Evolutionary conservation across 768 basidiomycete species (phyloP), one percentile per base, ranked within the genome.

Genomic region (Psilocybe subaeruginosa): DNA sequence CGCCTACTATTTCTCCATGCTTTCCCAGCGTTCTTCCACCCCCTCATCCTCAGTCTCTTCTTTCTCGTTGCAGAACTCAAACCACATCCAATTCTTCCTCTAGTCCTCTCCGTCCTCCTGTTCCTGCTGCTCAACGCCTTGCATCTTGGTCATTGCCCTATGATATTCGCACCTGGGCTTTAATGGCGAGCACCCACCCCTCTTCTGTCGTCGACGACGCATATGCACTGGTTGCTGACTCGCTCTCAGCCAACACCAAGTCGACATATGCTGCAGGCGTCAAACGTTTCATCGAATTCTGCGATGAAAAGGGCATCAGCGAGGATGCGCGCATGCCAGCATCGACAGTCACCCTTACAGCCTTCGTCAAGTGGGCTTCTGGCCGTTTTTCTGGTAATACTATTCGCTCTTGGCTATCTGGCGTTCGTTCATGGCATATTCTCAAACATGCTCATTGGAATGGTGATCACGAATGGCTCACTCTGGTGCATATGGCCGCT

Each of bases 401-500:
- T 0, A 66, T 79, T 17, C 66, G 66, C 2, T 66, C 64, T 0
- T 81, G 78, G 79, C 31, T 80, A 1, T 69, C 75, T 0, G 75
- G 76, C 1, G 27, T 81, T 0, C 62, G 72, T 0, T 66, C 66
- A 1, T 82, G 79, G 78, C 79, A 82, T 54, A 35, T 70, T 1
- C 3, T 72, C 11, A 66, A 78, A 33, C 53, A 68, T 3, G 78
- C 78, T 2, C 67, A 66, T 0, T 81, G 80, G 81, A 14, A 62
- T 30, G 75, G 76, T 1, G 70, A 70, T 8, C 68, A 73, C 19
- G 52, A 66, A 1, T 70, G 68, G 67, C 63, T 74, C 0, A 54
- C 67, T 3, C 49, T 72, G 0, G 63, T 65, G 0, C 56, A 59
- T 0, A 30, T 49, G 8, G n/a, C n/a, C n/a, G n/a, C n/a, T n/a